Conservation (phyloP, 2,329 filamentous ascomycete genomes). For the Hirsutella minnesotensis region DNA sequence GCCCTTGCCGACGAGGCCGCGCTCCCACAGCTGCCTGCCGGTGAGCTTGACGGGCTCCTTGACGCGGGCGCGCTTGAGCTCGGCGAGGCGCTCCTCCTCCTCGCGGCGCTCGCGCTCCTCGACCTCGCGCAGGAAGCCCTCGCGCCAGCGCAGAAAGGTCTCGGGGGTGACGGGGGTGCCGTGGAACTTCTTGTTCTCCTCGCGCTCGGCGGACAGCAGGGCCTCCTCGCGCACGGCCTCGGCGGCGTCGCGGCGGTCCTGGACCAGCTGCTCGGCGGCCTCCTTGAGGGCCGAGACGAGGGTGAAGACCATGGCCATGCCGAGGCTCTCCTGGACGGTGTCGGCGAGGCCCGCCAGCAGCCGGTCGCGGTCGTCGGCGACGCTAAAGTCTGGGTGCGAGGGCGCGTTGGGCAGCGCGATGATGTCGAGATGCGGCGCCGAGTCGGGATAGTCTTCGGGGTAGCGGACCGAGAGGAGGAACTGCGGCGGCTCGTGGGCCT, state of each 20-base stretch:
- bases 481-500: constrained; percentile 55
- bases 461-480: constrained; percentile 80
- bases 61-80: constrained; percentile 65
- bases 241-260: constrained; percentile 55
- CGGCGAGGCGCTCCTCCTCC: constrained; percentile 69
- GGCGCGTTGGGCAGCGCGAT: constrained; percentile 58
- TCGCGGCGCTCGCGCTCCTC: constrained; percentile 55
- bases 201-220: constrained; percentile 55
- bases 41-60: constrained; percentile 66
- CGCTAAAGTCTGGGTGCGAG: constrained; percentile 61
- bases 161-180: constrained; percentile 81
- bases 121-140: constrained; percentile 68
- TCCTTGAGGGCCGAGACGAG: constrained; percentile 83
- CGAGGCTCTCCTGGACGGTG: constrained; percentile 81
- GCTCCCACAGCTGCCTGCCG: constrained; percentile 69
- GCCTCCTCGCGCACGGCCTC: constrained; percentile 46
- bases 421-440: constrained; percentile 72
- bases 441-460: constrained; percentile 83
- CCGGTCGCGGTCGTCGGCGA: constrained; percentile 65
- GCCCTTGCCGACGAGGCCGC: constrained; percentile 54
- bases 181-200: constrained; percentile 95
- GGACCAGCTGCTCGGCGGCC: constrained; percentile 72
- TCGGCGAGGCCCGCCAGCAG: constrained; percentile 62
- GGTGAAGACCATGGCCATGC: constrained; percentile 97
- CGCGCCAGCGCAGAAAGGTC: constrained; percentile 74